A percentile compares a stretch with the other conserved stretches of the same genome.
Conservation (phyloP, 2,329 filamentous ascomycete genomes). For the Xylariaceae sp. region DNA sequence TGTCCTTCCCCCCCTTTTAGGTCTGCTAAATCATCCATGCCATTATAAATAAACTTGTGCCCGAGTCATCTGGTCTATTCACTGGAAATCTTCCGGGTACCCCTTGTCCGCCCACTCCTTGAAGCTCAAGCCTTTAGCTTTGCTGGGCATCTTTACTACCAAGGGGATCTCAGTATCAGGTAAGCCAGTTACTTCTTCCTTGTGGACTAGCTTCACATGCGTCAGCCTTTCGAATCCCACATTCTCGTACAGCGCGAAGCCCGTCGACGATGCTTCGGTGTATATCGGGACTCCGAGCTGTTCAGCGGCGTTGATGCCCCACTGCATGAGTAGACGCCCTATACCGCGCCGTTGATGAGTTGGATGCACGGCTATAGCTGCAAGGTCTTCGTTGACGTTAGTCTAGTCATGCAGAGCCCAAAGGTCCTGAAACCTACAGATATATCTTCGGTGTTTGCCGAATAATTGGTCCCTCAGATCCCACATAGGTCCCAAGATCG, state of each 20-base stretch:
- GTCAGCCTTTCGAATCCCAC: slow-evolving; percentile 27
- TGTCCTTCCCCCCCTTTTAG: too few relatives aligned
- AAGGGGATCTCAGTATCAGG: slow-evolving; percentile 28
- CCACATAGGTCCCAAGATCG: slow-evolving; percentile 25
- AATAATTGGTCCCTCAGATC: slow-evolving; percentile 32
- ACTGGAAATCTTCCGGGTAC: slow-evolving; percentile 20
- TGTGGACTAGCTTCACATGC: slow-evolving; percentile 27
- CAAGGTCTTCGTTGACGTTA: slow-evolving; percentile 26
- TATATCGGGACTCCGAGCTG: slow-evolving; percentile 30
- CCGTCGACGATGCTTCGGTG: slow-evolving; percentile 24
- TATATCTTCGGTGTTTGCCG: slow-evolving; percentile 24
- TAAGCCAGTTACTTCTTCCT: slow-evolving; percentile 23
- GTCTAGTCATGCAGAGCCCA: background rate
- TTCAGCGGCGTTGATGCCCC: slow-evolving; percentile 28
- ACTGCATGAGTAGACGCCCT: slow-evolving; percentile 29
- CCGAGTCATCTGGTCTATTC: too few relatives aligned
- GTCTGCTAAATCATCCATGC: too few relatives aligned
- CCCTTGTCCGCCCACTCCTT: slow-evolving; percentile 25
- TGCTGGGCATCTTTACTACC: slow-evolving; percentile 31
- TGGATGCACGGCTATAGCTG: slow-evolving; percentile 30
- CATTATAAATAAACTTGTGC: too few relatives aligned
- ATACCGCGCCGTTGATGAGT: slow-evolving; percentile 27
- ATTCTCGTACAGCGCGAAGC: slow-evolving; percentile 21
- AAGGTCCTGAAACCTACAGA: slow-evolving; percentile 25
- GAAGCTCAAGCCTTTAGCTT: slow-evolving; percentile 26